phyloP scores from a whole-genome alignment of 108 stramenopile genomes.

The Epithemia pelagica region DNA sequence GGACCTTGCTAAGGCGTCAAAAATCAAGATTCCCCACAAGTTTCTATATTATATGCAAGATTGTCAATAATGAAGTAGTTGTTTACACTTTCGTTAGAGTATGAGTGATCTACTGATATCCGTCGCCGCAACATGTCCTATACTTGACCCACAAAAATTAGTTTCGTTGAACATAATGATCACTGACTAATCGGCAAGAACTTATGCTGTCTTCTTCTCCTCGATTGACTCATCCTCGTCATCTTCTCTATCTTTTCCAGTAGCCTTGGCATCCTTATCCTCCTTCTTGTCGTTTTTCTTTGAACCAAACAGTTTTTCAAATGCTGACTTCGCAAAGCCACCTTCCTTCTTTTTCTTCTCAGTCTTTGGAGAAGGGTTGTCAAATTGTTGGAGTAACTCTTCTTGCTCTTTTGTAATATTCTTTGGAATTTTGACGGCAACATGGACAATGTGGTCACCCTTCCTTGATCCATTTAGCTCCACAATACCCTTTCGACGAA shows the following conservation, averaged over 20 bases:
- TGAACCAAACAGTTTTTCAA: constrained; percentile 59
- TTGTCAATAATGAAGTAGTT: too few relatives aligned
- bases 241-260: constrained; percentile 8
- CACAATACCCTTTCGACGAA: constrained; percentile 90
- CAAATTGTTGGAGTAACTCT: constrained; percentile 89
- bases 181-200: too few relatives aligned
- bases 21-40: too few relatives aligned
- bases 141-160: too few relatives aligned
- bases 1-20: too few relatives aligned
- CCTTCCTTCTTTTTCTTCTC: constrained; percentile 26
- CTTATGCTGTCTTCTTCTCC: constrained; percentile 6
- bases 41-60: too few relatives aligned
- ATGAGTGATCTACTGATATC: too few relatives aligned
- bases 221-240: not conserved
- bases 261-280: constrained; percentile 1
- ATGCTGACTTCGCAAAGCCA: constrained; percentile 59
- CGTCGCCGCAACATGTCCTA: too few relatives aligned
- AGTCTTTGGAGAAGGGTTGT: constrained; percentile 9
- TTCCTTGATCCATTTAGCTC: constrained; percentile 46
- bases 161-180: too few relatives aligned
- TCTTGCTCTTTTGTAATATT: constrained; percentile 83
- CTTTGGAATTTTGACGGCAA: constrained; percentile 89
- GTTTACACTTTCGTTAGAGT: too few relatives aligned
- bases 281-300: constrained; percentile 27
- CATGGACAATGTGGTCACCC: constrained; percentile 92